Evolutionary conservation across 2,329 filamentous ascomycete species (phyloP), one percentile per base, ranked within the genome.

Genomic region (Fusarium sp.): DNA sequence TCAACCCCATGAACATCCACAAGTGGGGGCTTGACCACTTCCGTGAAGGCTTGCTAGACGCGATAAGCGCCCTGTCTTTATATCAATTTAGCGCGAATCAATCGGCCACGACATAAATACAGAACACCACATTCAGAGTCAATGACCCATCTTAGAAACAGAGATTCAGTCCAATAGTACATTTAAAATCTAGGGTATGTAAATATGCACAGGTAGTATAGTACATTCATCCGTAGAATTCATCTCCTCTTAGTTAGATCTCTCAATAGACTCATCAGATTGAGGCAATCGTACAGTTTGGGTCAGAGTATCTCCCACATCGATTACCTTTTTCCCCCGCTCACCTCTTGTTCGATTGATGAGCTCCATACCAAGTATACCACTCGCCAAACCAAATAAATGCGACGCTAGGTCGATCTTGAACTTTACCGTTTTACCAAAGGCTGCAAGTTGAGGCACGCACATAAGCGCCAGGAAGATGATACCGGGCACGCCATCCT

Each of bases 401-500:
- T 89, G 88, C 35, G 87, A 87, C 48, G 84, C 82, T 18, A 89
- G 75, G 62, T 90, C 87, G 37, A 87, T 77, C 53, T 79, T 81
- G 57, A 83, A 78, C 66, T 79, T 81, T 33, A 75, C 78, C 61
- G 81, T 80, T 58, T 82, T 84, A 48, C 85, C 82, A 67, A 86
- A 74, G 12, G 80, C 84, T 20, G 85, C 80, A 27, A 89, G 72
- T 73, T 89, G 86, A 41, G 88, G 71, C 14, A 85, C 84, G 18
- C 86, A 73, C 20, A 87, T 76, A 54, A 87, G 70, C n/a, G 84
- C 84, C 58, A 90, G 78, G 70, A 89, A 85, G 3, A 83, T 83
- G 15, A 89, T 81, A 0, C 87, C 87, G 60, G 88, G 85, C 13
- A 90, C 83, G 30, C 85, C 88, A 35, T 87, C 85, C n/a, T 86